Base-by-base conservation (phyloP, 2,329 filamentous ascomycete genomes). In the Myriosclerotinia curreyana region DNA sequence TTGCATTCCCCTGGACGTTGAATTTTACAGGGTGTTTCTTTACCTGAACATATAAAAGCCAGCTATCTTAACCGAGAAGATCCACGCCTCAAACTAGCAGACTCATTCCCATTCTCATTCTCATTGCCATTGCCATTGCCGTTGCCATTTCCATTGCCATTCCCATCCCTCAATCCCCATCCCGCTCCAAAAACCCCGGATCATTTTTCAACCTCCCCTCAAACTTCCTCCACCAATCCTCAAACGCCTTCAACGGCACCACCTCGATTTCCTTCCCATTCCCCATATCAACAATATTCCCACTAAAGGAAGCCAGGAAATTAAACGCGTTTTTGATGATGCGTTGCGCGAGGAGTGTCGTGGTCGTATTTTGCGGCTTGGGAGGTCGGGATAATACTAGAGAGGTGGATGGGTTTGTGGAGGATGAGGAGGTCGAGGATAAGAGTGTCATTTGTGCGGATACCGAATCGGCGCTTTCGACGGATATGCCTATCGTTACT, bases 281-380 rank as follows among this genome's bases (percentile, higher is more conserved):
- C n/a, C 55, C 55, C 12, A 11, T 28, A 48, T 58, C 55, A 7
- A 36, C 44, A 1, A 81, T 80, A 64, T 83, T 82, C 46, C 86
- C 85, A 66, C 89, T 91, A 80, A 96, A 98, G 71, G 92, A 90
- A 4, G 94, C 87, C 64, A 99, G 80, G 75, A 96, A 98, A 77
- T 99, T 97, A 77, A 98, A 99, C 17, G 94, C 95, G 76, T 97
- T 96, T 71, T 91, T 89, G 72, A 99, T 98, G 71, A 99, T 97
- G 68, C 91, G 82, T 77, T 98, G 92, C 38, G 95, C 95, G 31
- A 99, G 81, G 2, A 92, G 79, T 68, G 91, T 86, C 0, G 92
- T 95, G n/a, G 84, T 81, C n/a, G 54, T 34, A 9, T 51, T 56
- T 2, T n/a, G 31, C 1, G 38, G 36, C 7, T 34, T 28, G 1